A percentile compares a stretch with the other conserved stretches of the same genome.
Conservation (phyloP, 441 rosid genomes). For the Raphanus hybrid region DNA sequence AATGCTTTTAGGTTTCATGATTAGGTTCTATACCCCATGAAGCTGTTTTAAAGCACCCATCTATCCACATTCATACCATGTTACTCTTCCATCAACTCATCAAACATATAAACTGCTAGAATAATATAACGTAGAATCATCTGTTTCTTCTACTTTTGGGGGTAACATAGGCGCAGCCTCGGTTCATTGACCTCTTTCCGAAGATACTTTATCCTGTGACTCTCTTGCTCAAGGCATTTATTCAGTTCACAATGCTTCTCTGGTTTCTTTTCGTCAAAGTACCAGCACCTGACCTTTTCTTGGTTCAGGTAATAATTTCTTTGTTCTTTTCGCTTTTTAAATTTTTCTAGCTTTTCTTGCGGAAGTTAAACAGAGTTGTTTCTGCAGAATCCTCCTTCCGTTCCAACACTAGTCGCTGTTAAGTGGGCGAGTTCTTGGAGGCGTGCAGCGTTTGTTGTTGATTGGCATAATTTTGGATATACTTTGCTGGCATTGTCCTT, state of each 20-base stretch:
- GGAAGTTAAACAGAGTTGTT: background rate
- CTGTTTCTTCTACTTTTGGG: background rate
- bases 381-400: slow-evolving; percentile 94
- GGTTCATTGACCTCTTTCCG: slow-evolving; percentile 54
- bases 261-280: slow-evolving; percentile 84
- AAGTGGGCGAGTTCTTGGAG: slow-evolving; percentile 92
- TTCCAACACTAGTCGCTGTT: slow-evolving; percentile 86
- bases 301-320: slow-evolving; percentile 81
- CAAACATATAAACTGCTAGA: background rate
- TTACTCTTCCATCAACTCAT: slow-evolving; percentile 44
- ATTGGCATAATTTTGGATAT: slow-evolving; percentile 99
- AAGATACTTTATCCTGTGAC: slow-evolving; percentile 64
- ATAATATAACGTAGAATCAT: slow-evolving; percentile 12
- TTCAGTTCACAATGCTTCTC: slow-evolving; percentile 79
- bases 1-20: slow-evolving; percentile 26
- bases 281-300: slow-evolving; percentile 80
- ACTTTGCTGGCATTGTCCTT: slow-evolving; percentile 85
- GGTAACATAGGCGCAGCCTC: slow-evolving; percentile 64
- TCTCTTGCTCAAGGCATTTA: slow-evolving; percentile 79
- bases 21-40: slow-evolving; percentile 88
- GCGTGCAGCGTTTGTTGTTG: slow-evolving; percentile 71
- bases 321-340: background rate
- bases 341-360: background rate
- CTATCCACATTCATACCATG: slow-evolving; percentile 88
- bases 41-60: slow-evolving; percentile 68